Evolutionary conservation across 495 filamentous ascomycete genomes (phyloP), one percentile per base, ranked within the genome.

Genomic region (Tuber melanosporum): DNA sequence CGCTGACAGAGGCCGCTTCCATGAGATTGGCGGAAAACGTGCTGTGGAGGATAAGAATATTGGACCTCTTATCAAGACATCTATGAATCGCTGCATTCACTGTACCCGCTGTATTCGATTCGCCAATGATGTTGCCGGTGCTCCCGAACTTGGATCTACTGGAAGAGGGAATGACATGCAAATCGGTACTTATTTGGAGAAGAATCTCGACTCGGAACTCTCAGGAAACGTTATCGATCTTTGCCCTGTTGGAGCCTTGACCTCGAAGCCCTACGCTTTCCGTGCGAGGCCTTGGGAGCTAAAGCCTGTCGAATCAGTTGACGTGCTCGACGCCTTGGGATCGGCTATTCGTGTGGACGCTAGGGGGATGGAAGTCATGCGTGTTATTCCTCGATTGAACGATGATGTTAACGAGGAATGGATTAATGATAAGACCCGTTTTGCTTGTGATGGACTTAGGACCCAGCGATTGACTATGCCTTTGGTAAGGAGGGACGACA

Each of bases 31-130:
- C 69, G 95, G 95, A 81, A 99, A 99, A 89, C 92, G 95, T 85
- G 95, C 93, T 8, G 94, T 97, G 45, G 95, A 99, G 87, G 95
- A 99, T 85, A 99, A 99, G 89, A 98, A 98, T 84, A 97, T 99
- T 80, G 95, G 95, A 10, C 95, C 95, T n/a, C 85, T 99, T 75
- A 91, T 99, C 84, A 99, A 99, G 88, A 99, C 95, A 22, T 98
- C 96, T n/a, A 99, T 99, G 95, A 99, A 98, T 87, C 88, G 95
- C 83, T 99, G 95, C 87, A 99, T 99, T 84, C 95, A 99, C 86
- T 99, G 95, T 87, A 98, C 95, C 80, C 90, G 95, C 83, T 99
- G 95, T 86, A 90, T 99, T 78, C 94, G 95, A 80, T 99, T 99
- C 85, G 93, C 95, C 83, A 99, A 98, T 85, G 95, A 99, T 84